Percentiles rank a stretch among this genome's conserved stretches.
These are phyloP conservation scores for Colletotrichum nymphaeae DNA, from an alignment of 2,329 filamentous ascomycete genomes.

Conservation along the genomic window DNA sequence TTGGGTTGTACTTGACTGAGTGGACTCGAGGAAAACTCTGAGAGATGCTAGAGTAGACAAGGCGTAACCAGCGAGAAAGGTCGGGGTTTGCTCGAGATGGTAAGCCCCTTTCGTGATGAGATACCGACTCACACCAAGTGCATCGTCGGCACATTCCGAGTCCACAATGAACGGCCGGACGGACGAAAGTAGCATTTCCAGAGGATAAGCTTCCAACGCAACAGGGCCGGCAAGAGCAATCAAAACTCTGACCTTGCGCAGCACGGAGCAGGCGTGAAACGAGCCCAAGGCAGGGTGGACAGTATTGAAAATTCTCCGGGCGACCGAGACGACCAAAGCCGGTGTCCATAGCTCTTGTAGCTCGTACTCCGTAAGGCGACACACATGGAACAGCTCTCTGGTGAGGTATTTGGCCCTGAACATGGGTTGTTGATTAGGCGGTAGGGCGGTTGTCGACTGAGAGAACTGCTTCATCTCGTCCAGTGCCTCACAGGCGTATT, in stretches of 20 bases:
- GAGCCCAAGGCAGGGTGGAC: constrained; percentile 88
- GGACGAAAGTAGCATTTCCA: constrained; percentile 90
- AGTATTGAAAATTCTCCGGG: constrained; percentile 81
- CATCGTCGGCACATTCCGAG: constrained; percentile 89
- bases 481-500: constrained; percentile 72
- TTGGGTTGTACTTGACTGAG: constrained; percentile 83
- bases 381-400: constrained; percentile 82
- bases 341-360: constrained; percentile 78
- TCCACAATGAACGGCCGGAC: constrained; percentile 84
- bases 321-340: constrained; percentile 77
- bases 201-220: constrained; percentile 81
- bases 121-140: constrained; percentile 87
- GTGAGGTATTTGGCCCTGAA: constrained; percentile 84
- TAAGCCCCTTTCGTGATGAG: constrained; percentile 75
- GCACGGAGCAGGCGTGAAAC: constrained; percentile 85
- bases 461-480: constrained; percentile 76
- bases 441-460: constrained; percentile 73
- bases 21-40: constrained; percentile 78
- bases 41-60: constrained; percentile 85
- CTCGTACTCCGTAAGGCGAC: constrained; percentile 75
- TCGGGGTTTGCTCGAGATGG: constrained; percentile 74
- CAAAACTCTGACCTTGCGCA: constrained; percentile 86
- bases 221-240: constrained; percentile 80
- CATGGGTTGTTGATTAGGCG: constrained; percentile 85
- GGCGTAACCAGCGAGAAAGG: constrained; percentile 84